phyloP scores from a whole-genome alignment of 148 eudicot genomes.

The Nepenthes mirabilis region DNA sequence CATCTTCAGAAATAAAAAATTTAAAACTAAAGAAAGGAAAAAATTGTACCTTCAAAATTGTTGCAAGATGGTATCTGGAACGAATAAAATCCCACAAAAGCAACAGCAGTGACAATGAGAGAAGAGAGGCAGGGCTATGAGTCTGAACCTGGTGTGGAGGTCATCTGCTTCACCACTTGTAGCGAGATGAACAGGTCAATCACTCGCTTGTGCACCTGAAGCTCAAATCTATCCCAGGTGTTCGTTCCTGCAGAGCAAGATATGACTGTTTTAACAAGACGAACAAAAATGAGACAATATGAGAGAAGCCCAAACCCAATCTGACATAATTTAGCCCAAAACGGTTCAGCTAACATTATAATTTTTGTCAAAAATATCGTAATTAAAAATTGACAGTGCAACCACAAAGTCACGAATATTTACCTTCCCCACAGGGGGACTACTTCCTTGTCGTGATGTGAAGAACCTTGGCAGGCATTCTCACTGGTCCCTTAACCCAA shows the following conservation, averaged over 20 bases:
- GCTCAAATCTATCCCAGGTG: conserved; percentile 52
- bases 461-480: conserved; percentile 19
- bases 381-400: not conserved
- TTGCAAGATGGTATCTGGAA: too few species aligned
- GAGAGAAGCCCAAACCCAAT: too few species aligned
- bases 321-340: too few species aligned
- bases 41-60: too few species aligned
- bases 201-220: conserved; percentile 52
- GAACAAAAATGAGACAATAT: too few species aligned
- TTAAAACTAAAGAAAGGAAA: too few species aligned
- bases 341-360: too few species aligned
- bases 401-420: not conserved
- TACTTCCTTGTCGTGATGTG: conserved; percentile 14
- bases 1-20: too few species aligned
- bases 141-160: conserved; percentile 55
- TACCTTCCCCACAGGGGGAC: conserved; percentile 23
- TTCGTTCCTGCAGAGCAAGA: conserved; percentile 29
- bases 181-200: conserved; percentile 61
- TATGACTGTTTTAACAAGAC: not conserved
- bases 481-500: conserved; percentile 17
- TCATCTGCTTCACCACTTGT: conserved; percentile 54
- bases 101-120: too few species aligned
- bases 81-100: too few species aligned
- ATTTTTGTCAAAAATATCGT: too few species aligned
- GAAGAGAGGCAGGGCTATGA: conserved; percentile 10